Percentiles rank a stretch among this genome's conserved stretches.
phyloP scores from a whole-genome alignment of 2,329 filamentous ascomycete species.

The Fusarium penzigii region DNA sequence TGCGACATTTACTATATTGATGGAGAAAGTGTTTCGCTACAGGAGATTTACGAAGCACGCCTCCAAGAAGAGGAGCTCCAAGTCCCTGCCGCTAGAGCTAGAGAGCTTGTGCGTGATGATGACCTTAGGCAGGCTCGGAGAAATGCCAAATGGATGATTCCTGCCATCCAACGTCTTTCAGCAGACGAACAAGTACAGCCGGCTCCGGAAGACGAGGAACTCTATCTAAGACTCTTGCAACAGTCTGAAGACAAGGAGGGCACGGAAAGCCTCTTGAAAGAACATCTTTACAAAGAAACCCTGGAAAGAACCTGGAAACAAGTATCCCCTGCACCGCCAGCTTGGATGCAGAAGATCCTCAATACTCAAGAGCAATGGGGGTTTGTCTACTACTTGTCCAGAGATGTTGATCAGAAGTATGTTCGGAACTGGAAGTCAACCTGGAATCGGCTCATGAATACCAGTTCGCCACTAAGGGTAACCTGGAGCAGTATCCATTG shows the following conservation, averaged over 20 bases:
- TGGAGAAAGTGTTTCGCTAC: background rate
- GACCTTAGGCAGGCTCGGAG: slow-evolving; percentile 7
- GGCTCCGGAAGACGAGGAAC: slow-evolving; percentile 1
- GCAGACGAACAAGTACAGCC: background rate
- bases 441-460: background rate
- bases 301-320: slow-evolving; percentile 8
- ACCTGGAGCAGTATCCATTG: slow-evolving; percentile 1
- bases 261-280: background rate
- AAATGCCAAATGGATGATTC: slow-evolving; percentile 20
- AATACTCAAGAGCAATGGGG: slow-evolving; percentile 10
- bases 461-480: background rate
- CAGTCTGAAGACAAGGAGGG: background rate
- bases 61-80: slow-evolving; percentile 15
- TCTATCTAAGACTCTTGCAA: background rate
- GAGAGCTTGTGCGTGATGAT: slow-evolving; percentile 7
- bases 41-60: slow-evolving; percentile 7
- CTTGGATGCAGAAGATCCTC: slow-evolving; percentile 13
- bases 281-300: background rate
- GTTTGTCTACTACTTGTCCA: slow-evolving; percentile 17
- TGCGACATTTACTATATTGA: slow-evolving; percentile 15
- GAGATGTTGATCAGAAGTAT: slow-evolving; percentile 5
- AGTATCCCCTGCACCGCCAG: slow-evolving; percentile 17
- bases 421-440: slow-evolving; percentile 7
- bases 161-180: slow-evolving; percentile 7
- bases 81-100: slow-evolving; percentile 6